phyloP scores from a whole-genome alignment of 2,329 filamentous ascomycete species.

The Fusarium sp. region DNA sequence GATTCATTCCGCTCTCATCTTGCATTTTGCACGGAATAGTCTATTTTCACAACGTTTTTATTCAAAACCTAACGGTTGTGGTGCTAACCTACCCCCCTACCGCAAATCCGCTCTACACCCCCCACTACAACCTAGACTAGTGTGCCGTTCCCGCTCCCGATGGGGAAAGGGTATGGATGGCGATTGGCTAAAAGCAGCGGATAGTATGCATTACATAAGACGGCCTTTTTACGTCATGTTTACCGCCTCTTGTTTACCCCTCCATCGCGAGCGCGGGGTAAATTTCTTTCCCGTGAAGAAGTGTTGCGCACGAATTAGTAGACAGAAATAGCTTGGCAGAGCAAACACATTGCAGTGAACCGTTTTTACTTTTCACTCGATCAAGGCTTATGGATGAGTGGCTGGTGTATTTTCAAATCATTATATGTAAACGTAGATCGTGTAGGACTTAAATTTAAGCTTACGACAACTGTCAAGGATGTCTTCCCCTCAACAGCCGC shows the following conservation, averaged over 20 bases:
- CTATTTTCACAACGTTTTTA: slow-evolving; percentile 1
- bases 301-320: background rate
- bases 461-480: too few species aligned
- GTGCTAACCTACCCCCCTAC: slow-evolving; percentile 35
- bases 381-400: background rate
- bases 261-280: slow-evolving; percentile 35
- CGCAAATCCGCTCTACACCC: slow-evolving; percentile 28
- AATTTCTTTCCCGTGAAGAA: background rate
- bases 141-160: slow-evolving; percentile 36
- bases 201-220: slow-evolving; percentile 14
- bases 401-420: slow-evolving; percentile 2
- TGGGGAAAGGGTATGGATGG: slow-evolving; percentile 26
- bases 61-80: background rate
- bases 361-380: background rate
- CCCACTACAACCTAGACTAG: slow-evolving; percentile 27
- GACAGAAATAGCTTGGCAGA: slow-evolving; percentile 20
- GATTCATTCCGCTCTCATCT: background rate
- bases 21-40: background rate
- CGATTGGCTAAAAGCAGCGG: slow-evolving; percentile 25
- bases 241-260: slow-evolving; percentile 30
- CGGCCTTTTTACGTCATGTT: slow-evolving; percentile 34
- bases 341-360: background rate
- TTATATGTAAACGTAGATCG: background rate
- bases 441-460: background rate
- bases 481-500: background rate